These are phyloP conservation scores for Colletotrichum tropicicola DNA, from an alignment of 2,329 filamentous ascomycete genomes.

Conservation along the genomic window DNA sequence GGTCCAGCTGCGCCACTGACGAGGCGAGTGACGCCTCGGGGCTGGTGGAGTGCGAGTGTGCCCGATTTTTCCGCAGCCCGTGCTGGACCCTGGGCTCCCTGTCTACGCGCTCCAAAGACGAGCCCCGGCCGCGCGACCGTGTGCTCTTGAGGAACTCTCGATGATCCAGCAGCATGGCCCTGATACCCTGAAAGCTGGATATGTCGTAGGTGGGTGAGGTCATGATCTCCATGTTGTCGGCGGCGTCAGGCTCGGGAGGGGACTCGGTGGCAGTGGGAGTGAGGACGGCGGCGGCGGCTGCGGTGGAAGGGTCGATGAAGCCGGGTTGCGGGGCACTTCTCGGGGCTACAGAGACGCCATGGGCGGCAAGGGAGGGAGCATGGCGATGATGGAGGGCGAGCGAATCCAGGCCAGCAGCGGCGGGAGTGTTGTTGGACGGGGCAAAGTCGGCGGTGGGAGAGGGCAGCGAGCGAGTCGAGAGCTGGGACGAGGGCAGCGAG, in stretches of 20 bases:
- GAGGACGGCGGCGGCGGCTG: conserved; percentile 41
- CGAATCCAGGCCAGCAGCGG: conserved; percentile 36
- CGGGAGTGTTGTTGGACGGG: background rate
- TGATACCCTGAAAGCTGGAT: conserved; percentile 42
- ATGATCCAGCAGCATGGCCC: conserved; percentile 47
- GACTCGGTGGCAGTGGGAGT: conserved; percentile 31
- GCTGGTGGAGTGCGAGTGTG: conserved; percentile 34
- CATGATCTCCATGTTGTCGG: conserved; percentile 38
- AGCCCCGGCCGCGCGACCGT: conserved; percentile 34
- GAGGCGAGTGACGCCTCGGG: conserved; percentile 38
- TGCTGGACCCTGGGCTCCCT: conserved; percentile 39
- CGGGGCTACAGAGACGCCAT: conserved; percentile 49
- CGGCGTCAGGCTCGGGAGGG: conserved; percentile 31
- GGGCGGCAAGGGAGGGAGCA: conserved; percentile 45
- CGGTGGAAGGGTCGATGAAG: conserved; percentile 38
- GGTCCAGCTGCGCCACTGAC: conserved; percentile 29
- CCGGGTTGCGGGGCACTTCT: conserved; percentile 39
- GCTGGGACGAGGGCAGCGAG: background rate
- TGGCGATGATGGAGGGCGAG: conserved; percentile 33
- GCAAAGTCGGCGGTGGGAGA: conserved; percentile 5
- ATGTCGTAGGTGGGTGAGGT: conserved; percentile 43
- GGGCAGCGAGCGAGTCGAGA: conserved; percentile 20
- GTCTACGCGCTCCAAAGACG: conserved; percentile 45
- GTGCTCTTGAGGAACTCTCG: conserved; percentile 40
- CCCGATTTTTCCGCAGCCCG: conserved; percentile 26